Base-by-base conservation (phyloP, 2,329 filamentous ascomycete genomes). In the Thielaviopsis ethacetica region DNA sequence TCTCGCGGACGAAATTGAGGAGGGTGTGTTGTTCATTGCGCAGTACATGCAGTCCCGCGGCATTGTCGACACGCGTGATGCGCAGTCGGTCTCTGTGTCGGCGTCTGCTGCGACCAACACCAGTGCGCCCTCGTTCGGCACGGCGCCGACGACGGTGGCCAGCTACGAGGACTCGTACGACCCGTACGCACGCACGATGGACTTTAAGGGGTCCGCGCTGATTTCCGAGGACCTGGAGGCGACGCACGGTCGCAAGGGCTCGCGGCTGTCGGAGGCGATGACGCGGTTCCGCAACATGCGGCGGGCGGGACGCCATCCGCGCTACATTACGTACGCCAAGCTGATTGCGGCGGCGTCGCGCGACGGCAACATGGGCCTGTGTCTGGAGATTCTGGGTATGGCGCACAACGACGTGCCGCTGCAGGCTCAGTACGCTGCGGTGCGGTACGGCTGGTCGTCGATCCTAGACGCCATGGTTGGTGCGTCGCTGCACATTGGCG, bases 381-480 rank as follows among this genome's bases (percentile, higher is more conserved):
- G 88, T 67, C 82, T 90, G 63, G 90, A 97, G 63, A 86, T 98
- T 56, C 78, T 96, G 34, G 83, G 81, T 64, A 94, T 95, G 82
- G 93, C 93, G 13, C 86, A 89, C 65, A 80, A 84, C 60, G 93
- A 98, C 69, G 83, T 97, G 61, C 93, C 93, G 54, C 80, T 91
- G 38, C 77, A 91, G 62, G 78, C 84, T 50, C 86, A 95, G 69
- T 95, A 94, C 69, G 81, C 86, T 22, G 82, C 89, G 62, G 91
- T 97, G 34, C 84, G 90, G 62, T 95, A 95, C 67, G 93, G 93
- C 55, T 98, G 93, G 93, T 88, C 91, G 50, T 91, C 89, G 1
- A 97, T 98, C 63, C 78, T 97, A 52, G 93, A 98, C 69, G 86
- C 93, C 53, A 96, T 97, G 91, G 85, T 97, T 59, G 90, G 91